phyloP scores from a whole-genome alignment of 306 rosid genomes.

The Lupinus albus region DNA sequence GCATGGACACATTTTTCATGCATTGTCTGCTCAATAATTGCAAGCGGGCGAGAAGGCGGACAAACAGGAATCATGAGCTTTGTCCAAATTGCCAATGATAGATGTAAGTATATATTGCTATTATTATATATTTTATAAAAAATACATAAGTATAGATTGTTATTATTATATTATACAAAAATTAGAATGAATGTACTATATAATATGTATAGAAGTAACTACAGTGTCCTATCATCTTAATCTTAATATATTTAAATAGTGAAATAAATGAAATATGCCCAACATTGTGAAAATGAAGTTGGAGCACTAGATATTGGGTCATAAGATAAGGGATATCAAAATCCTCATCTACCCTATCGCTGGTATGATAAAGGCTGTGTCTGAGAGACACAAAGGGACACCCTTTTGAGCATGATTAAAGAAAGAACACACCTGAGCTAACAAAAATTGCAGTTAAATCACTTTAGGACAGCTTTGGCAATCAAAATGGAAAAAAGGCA shows the following conservation, averaged over 20 bases:
- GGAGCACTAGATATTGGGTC: conserved; percentile 36
- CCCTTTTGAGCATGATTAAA: conserved; percentile 52
- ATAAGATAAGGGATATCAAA: conserved; percentile 42
- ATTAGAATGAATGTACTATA: background rate
- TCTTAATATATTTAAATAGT: background rate
- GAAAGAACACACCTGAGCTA: conserved; percentile 43
- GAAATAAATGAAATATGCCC: background rate
- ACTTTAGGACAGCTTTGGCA: conserved; percentile 53
- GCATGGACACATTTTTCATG: no score
- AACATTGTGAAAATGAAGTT: conserved; percentile 46
- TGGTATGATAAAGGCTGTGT: conserved; percentile 47
- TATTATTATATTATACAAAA: no score
- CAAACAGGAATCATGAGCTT: no score
- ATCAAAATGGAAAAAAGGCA: conserved; percentile 43
- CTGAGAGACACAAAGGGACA: conserved; percentile 43
- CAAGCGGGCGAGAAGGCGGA: no score
- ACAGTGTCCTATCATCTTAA: no score
- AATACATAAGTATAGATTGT: no score
- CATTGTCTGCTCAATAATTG: no score
- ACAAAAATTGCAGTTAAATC: conserved; percentile 40
- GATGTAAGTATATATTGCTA: no score
- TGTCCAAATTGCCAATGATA: no score
- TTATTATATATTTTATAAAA: no score
- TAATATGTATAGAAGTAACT: no score
- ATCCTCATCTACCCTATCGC: conserved; percentile 53